phyloP scores from a whole-genome alignment of 2,329 filamentous ascomycete genomes.

The Rutstroemia sp. region DNA sequence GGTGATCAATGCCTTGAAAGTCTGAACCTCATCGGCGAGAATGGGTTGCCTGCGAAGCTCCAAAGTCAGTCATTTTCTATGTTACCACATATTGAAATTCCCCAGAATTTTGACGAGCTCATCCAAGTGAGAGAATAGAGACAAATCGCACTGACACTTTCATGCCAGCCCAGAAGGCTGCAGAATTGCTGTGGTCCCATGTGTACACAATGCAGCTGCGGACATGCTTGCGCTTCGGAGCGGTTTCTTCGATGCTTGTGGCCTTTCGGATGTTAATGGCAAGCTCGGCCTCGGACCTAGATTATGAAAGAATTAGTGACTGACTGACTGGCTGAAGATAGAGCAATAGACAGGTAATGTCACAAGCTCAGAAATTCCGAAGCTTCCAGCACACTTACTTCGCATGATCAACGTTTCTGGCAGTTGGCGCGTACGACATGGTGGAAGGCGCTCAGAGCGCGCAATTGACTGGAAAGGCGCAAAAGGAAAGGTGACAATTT shows the following conservation, averaged over 20 bases:
- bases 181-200: conserved; percentile 96
- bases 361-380: conserved; percentile 1
- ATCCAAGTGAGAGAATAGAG: background rate
- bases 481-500: background rate
- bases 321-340: background rate
- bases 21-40: conserved; percentile 95
- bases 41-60: conserved; percentile 72
- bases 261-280: conserved; percentile 65
- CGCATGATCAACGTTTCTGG: conserved; percentile 29
- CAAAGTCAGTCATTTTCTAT: conserved; percentile 9
- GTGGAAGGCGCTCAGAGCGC: conserved; percentile 17
- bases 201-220: conserved; percentile 97
- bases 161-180: conserved; percentile 95
- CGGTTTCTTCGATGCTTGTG: conserved; percentile 60
- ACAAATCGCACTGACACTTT: conserved; percentile 67
- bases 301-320: conserved; percentile 3
- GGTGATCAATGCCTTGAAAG: conserved; percentile 96
- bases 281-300: conserved; percentile 60
- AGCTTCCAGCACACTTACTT: conserved; percentile 24
- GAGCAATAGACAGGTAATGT: background rate
- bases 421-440: conserved; percentile 23
- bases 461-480: conserved; percentile 6
- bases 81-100: conserved; percentile 3
- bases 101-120: background rate
- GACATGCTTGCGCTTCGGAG: conserved; percentile 83